Evolutionary conservation across 495 filamentous ascomycete species (phyloP).

Genomic region (Penicillium lagena): DNA sequence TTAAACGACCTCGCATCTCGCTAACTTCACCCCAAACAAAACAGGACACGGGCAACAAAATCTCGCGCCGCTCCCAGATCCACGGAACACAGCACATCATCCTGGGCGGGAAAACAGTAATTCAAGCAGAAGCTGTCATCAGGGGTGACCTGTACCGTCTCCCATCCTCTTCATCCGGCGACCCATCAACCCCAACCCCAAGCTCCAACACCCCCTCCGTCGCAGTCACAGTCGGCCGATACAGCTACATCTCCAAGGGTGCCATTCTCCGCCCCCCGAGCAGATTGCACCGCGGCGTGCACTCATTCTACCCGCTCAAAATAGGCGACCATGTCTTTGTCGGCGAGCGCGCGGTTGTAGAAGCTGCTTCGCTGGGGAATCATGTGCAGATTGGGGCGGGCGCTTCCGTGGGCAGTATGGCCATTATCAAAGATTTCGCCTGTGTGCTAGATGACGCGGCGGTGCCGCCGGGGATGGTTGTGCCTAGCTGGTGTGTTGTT

Average conservation of each 20-base stretch:
- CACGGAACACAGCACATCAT: constrained; percentile 96
- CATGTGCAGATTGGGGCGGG: constrained; percentile 77
- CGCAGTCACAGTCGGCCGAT: constrained; percentile 79
- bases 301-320: constrained; percentile 76
- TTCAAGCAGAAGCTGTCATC: constrained; percentile 85
- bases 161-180: constrained; percentile 22
- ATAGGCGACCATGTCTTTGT: constrained; percentile 92
- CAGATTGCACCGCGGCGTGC: constrained; percentile 50
- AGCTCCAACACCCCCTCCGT: constrained; percentile 26
- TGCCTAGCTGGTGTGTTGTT: constrained; percentile 82
- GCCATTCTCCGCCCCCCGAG: constrained; percentile 72
- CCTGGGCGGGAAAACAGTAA: constrained; percentile 91
- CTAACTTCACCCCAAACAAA: constrained; percentile 2
- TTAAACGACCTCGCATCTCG: constrained; percentile 1
- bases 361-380: constrained; percentile 70
- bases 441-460: constrained; percentile 76
- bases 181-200: constrained; percentile 1
- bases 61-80: constrained; percentile 82
- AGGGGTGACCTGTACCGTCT: constrained; percentile 76
- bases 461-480: constrained; percentile 81
- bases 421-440: constrained; percentile 86
- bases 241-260: constrained; percentile 73
- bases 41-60: constrained; percentile 96
- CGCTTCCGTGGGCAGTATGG: constrained; percentile 72
- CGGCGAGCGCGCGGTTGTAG: constrained; percentile 63